Percentiles rank a stretch among this genome's conserved stretches.
phyloP scores from a whole-genome alignment of 2,329 filamentous ascomycete genomes.

The Apiospora arundinis region DNA sequence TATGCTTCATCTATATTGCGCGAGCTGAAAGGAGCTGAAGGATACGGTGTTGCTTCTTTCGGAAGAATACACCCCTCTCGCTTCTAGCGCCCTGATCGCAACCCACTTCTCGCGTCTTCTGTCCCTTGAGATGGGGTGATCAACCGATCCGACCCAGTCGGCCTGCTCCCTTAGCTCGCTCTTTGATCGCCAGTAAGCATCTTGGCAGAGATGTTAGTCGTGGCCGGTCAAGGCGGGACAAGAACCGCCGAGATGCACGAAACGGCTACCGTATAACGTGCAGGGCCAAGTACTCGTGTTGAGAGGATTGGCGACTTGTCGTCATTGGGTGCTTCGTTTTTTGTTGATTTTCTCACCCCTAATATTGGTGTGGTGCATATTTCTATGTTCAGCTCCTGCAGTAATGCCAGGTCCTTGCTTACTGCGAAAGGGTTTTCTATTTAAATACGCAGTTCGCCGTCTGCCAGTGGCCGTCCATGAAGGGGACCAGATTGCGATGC shows the following conservation, averaged over 20 bases:
- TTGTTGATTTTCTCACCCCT: background rate
- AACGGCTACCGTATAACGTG: constrained; percentile 3
- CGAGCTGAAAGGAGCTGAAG: constrained; percentile 1
- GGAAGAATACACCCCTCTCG: background rate
- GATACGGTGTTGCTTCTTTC: constrained; percentile 12
- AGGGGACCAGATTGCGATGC: background rate
- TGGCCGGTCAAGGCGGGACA: constrained; percentile 6
- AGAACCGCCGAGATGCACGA: constrained; percentile 7
- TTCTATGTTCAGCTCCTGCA: background rate
- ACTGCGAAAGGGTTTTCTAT: background rate
- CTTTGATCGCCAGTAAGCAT: constrained; percentile 8
- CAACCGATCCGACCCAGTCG: background rate
- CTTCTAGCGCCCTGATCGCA: background rate
- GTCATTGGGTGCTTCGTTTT: constrained; percentile 6
- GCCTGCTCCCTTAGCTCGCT: background rate
- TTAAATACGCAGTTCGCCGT: constrained; percentile 10
- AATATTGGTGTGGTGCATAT: background rate
- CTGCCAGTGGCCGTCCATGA: background rate
- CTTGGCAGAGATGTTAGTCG: constrained; percentile 7
- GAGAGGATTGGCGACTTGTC: background rate
- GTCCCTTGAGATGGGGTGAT: background rate
- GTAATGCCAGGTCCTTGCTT: background rate
- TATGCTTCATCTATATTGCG: constrained; percentile 13
- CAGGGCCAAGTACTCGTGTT: constrained; percentile 20
- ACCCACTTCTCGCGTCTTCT: background rate